Evolutionary conservation across 163 green algal species (phyloP), one percentile per base, ranked within the genome.

Genomic region (Chlamydomonas reinhardtii): DNA sequence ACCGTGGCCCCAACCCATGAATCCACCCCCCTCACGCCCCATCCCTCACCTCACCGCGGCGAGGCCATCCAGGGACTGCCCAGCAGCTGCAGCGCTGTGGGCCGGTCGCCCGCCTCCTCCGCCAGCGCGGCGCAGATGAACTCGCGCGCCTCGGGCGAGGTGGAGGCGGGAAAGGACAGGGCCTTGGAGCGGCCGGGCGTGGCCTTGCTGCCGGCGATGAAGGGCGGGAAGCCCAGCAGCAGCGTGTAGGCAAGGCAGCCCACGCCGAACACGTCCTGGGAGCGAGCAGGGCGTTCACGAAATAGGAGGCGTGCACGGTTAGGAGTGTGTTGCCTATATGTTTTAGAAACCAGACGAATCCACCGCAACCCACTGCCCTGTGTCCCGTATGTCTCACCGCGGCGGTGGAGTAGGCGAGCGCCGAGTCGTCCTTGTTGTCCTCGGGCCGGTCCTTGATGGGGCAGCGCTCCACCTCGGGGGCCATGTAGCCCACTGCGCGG

Each of bases 371-470:
- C n/a, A n/a, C n/a, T n/a, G n/a, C n/a, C n/a, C n/a, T n/a, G n/a
- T n/a, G n/a, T n/a, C n/a, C n/a, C n/a, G n/a, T n/a, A n/a, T 64
- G 19, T n/a, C 76, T 73, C 24, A 84, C 76, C 77, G 31, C 87
- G 11, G 86, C 75, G 59, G 76, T 83, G 52, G 73, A 74, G 78
- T 91, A 91, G 16, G 79, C 31, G 24, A 86, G 69, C 4, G 5
- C 32, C 0, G 34, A 0, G 56, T 81, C 56, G 11, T 84, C 6
- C 91, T 97, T 97, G 92, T 96, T 96, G 80, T 97, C 95, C 52
- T 95, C 70, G 0, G 95, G 95, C 16, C 82, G 81, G 73, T 90
- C 89, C 90, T 97, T 97, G 71, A 95, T 89, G 15, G 95, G 95
- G 88, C 94, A 96, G 69, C 91, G 80, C 39, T 96, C 76, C 82